phyloP scores from a whole-genome alignment of 2,329 filamentous ascomycete genomes.

The Arthrobotrys musiformis region DNA sequence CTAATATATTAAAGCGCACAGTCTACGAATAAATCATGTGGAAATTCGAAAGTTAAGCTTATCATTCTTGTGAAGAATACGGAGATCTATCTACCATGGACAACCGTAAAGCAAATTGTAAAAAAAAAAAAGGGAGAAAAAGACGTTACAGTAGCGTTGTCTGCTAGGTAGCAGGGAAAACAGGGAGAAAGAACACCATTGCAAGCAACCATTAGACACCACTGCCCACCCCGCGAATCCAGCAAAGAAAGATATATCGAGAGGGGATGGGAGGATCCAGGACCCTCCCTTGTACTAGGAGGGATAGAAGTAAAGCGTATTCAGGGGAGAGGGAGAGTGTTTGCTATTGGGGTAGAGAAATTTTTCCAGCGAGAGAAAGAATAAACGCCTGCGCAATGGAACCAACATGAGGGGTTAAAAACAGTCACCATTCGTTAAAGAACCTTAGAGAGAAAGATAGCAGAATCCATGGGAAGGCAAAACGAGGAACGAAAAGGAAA shows the following conservation, averaged over 20 bases:
- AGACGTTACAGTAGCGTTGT: not conserved
- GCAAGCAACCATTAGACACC: slow-evolving; percentile 14
- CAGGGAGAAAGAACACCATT: slow-evolving; percentile 7
- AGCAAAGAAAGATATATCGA: not conserved
- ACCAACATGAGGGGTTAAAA: not conserved
- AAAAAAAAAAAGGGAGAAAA: not conserved
- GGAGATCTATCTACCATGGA: slow-evolving; percentile 46
- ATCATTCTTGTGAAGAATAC: slow-evolving; percentile 47
- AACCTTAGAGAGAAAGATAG: not conserved
- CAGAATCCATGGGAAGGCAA: not conserved
- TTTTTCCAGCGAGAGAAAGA: not conserved
- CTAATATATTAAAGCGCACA: too few relatives aligned
- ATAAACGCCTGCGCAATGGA: slow-evolving; percentile 49
- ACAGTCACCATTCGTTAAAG: slow-evolving; percentile 32
- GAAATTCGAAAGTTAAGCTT: not conserved
- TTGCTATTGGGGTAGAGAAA: not conserved
- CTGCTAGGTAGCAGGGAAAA: slow-evolving; percentile 1
- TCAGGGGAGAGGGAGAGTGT: not conserved
- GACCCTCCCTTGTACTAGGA: not conserved
- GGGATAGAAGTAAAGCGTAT: not conserved
- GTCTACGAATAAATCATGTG: not conserved
- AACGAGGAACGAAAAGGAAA: not conserved
- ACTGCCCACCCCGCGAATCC: slow-evolving; percentile 6
- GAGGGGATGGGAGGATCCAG: not conserved
- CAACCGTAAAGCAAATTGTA: slow-evolving; percentile 9